These are phyloP conservation scores for Microbotryum silenes-acaulis DNA, from an alignment of 1,284 basidiomycete genomes.

Conservation along the genomic window DNA sequence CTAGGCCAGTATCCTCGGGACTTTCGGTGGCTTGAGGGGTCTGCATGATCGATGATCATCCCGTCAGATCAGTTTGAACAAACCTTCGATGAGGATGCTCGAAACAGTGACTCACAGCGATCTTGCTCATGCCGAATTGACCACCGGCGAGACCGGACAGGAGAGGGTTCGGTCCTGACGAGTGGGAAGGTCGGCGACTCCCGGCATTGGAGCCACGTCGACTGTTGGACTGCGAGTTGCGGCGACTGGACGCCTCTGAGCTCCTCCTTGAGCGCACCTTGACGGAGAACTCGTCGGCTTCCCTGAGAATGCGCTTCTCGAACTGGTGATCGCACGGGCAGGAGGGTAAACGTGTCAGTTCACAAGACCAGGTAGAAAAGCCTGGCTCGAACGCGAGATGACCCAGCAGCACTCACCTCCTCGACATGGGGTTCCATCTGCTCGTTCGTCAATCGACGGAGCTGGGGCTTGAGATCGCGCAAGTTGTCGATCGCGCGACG, in stretches of 20 bases:
- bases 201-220: slow-evolving; percentile 11
- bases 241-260: slow-evolving; percentile 21
- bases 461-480: slow-evolving; percentile 52
- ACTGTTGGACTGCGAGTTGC: slow-evolving; percentile 18
- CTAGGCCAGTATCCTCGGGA: neutral
- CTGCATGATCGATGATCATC: neutral
- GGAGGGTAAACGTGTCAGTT: no score
- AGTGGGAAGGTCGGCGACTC: slow-evolving; percentile 15
- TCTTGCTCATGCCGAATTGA: slow-evolving; percentile 26
- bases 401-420: slow-evolving; percentile 29
- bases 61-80: neutral
- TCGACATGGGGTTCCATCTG: slow-evolving; percentile 62
- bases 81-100: neutral
- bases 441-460: slow-evolving; percentile 46
- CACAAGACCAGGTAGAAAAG: no score
- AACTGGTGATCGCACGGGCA: slow-evolving; percentile 41
- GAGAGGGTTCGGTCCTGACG: slow-evolving; percentile 26
- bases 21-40: slow-evolving; percentile 2
- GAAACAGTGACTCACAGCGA: slow-evolving; percentile 1
- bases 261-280: slow-evolving; percentile 28
- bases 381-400: neutral
- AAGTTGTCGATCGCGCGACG: slow-evolving; percentile 63
- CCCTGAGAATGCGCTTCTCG: slow-evolving; percentile 62
- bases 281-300: slow-evolving; percentile 57
- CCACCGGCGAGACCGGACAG: slow-evolving; percentile 24